These are phyloP conservation scores for Fagopyrum esculentum DNA, from an alignment of 148 eudicot species.

Conservation along the genomic window DNA sequence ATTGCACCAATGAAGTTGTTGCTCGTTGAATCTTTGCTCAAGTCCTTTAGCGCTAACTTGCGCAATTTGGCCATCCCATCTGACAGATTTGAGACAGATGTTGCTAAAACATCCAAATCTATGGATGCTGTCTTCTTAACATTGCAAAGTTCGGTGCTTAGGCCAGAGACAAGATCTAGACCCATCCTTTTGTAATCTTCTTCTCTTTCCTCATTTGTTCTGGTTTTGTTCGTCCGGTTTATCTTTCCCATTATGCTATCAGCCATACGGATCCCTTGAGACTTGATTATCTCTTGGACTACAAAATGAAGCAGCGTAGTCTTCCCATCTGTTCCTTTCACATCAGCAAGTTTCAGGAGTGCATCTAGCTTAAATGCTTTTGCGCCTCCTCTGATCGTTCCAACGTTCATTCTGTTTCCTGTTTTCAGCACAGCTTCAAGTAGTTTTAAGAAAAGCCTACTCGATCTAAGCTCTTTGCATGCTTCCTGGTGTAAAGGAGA, in stretches of 20 bases:
- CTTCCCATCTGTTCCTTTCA: slow-evolving; percentile 92
- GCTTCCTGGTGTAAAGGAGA: slow-evolving; percentile 50
- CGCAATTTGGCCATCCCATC: slow-evolving; percentile 56
- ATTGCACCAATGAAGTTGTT: slow-evolving; percentile 48
- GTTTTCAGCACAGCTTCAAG: slow-evolving; percentile 97
- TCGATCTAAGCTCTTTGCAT: slow-evolving; percentile 90
- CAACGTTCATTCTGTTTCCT: slow-evolving; percentile 94
- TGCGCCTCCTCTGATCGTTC: slow-evolving; percentile 97
- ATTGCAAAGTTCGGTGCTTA: slow-evolving; percentile 77
- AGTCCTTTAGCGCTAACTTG: slow-evolving; percentile 33
- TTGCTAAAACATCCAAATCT: slow-evolving; percentile 83
- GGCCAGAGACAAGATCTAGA: slow-evolving; percentile 87
- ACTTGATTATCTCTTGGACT: slow-evolving; percentile 79
- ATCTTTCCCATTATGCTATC: slow-evolving; percentile 94
- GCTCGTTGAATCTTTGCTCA: slow-evolving; percentile 24
- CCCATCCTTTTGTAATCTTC: slow-evolving; percentile 84
- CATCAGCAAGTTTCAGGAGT: slow-evolving; percentile 92
- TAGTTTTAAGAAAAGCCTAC: slow-evolving; percentile 76
- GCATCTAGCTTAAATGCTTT: slow-evolving; percentile 95
- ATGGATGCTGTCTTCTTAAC: slow-evolving; percentile 88
- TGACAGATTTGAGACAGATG: slow-evolving; percentile 77
- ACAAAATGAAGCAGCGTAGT: slow-evolving; percentile 93
- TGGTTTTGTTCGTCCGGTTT: slow-evolving; percentile 35
- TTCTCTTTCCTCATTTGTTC: slow-evolving; percentile 54
- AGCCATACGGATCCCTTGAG: slow-evolving; percentile 74